A percentile compares a stretch with the other conserved stretches of the same genome.
Evolutionary conservation across 805 yeast species (phyloP).

Genomic region (Naumovozyma castellii): DNA sequence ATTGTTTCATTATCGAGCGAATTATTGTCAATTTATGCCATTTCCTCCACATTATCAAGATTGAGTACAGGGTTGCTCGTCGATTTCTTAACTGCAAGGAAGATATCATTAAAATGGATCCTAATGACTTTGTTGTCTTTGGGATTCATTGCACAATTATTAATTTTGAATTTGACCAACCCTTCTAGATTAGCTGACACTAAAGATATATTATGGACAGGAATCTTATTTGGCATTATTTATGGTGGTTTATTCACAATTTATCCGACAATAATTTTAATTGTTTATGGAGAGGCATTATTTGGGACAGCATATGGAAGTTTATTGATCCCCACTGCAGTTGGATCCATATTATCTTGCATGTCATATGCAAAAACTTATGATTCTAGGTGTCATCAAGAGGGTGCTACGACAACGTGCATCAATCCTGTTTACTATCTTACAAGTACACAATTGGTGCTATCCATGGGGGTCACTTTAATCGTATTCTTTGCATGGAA

Average conservation of each 20-base stretch:
- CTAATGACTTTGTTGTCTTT: conserved; percentile 27
- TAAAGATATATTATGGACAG: conserved; percentile 11
- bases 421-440: conserved; percentile 16
- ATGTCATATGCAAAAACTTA: conserved; percentile 56
- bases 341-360: conserved; percentile 65
- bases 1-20: conserved; percentile 22
- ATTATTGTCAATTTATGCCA: conserved; percentile 48
- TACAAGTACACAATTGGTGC: conserved; percentile 8
- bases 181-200: conserved; percentile 19
- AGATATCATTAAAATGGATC: conserved; percentile 26
- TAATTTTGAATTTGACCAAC: conserved; percentile 15
- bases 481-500: neutral
- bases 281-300: conserved; percentile 79
- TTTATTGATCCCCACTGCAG: conserved; percentile 80
- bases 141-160: conserved; percentile 32
- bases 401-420: conserved; percentile 7
- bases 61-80: conserved; percentile 57
- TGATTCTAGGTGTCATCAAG: conserved; percentile 33
- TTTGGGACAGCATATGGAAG: conserved; percentile 92
- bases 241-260: conserved; percentile 83
- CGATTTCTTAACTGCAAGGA: conserved; percentile 41
- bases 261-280: conserved; percentile 74
- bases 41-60: conserved; percentile 67
- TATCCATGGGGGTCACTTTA: neutral
- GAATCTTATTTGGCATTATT: conserved; percentile 52